Evolutionary conservation across 176 grass and related monocot genomes (phyloP).

Genomic region (Phragmites australis): DNA sequence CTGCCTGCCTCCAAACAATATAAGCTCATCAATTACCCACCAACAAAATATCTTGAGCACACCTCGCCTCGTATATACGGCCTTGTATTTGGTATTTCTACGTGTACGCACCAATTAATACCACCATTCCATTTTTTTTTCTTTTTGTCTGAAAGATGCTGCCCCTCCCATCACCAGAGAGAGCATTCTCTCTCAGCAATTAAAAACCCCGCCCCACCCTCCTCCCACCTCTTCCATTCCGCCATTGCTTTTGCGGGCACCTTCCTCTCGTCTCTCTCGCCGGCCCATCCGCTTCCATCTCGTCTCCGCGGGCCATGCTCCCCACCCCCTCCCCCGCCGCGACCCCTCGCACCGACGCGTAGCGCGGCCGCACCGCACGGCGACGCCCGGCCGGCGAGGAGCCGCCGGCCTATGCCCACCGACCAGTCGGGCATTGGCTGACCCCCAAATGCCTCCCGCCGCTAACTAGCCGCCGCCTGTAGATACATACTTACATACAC

Average conservation of each 20-base stretch:
- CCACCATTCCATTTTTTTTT: background rate
- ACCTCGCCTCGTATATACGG: background rate
- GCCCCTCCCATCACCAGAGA: conserved; percentile 13
- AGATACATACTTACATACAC: conserved; percentile 21
- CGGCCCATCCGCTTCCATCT: background rate
- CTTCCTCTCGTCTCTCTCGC: background rate
- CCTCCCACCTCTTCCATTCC: conserved; percentile 1
- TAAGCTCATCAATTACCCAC: background rate
- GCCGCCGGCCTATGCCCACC: conserved; percentile 45
- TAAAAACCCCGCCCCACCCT: conserved; percentile 29
- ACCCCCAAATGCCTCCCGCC: conserved; percentile 42
- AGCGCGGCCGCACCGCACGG: conserved; percentile 33
- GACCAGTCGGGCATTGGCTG: conserved; percentile 63
- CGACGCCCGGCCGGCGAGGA: conserved; percentile 37
- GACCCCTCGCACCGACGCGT: background rate
- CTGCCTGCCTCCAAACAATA: background rate
- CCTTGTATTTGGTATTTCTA: background rate
- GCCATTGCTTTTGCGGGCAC: conserved; percentile 31
- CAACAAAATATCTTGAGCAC: background rate
- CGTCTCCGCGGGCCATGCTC: conserved; percentile 21
- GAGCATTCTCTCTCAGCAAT: background rate
- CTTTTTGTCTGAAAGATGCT: background rate
- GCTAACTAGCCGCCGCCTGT: conserved; percentile 37
- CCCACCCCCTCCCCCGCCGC: background rate
- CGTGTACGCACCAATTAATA: background rate